Conservation (phyloP, 768 basidiomycete species). For the Tricholoma sp. region DNA sequence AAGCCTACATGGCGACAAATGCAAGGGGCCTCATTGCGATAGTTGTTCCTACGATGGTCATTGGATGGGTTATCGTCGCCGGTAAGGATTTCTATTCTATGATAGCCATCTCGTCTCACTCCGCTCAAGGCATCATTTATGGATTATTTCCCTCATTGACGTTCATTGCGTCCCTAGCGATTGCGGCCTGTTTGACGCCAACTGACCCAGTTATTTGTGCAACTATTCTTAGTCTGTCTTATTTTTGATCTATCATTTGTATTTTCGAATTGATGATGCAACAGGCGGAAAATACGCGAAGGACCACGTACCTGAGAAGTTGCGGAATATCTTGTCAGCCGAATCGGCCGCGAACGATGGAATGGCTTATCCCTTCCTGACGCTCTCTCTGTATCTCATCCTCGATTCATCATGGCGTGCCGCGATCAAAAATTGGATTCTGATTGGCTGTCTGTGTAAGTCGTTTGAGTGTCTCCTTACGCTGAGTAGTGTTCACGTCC, state of each 20-base stretch:
- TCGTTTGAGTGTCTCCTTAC: constrained; percentile 10
- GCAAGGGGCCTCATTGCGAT: constrained; percentile 62
- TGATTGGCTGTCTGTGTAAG: constrained; percentile 78
- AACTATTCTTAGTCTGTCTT: constrained; percentile 58
- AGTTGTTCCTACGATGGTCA: constrained; percentile 82
- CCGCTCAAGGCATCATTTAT: constrained; percentile 53
- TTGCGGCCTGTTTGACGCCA: constrained; percentile 87
- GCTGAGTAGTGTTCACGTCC: neutral
- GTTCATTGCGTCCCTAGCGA: constrained; percentile 73
- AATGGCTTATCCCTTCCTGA: constrained; percentile 88
- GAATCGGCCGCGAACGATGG: constrained; percentile 97
- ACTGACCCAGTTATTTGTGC: constrained; percentile 95
- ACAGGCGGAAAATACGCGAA: constrained; percentile 67
- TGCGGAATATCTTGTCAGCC: constrained; percentile 77
- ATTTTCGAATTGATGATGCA: neutral
- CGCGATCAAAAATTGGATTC: constrained; percentile 81
- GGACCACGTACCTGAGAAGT: constrained; percentile 64
- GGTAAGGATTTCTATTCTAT: constrained; percentile 30
- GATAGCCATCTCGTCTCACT: neutral
- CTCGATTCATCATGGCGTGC: constrained; percentile 55
- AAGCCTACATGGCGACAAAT: constrained; percentile 77
- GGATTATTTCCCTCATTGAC: constrained; percentile 66
- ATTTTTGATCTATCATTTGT: neutral
- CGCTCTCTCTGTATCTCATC: constrained; percentile 80
- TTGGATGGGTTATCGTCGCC: constrained; percentile 77